Conservation (phyloP, 768 basidiomycete genomes). For the Boletellus sp. region DNA sequence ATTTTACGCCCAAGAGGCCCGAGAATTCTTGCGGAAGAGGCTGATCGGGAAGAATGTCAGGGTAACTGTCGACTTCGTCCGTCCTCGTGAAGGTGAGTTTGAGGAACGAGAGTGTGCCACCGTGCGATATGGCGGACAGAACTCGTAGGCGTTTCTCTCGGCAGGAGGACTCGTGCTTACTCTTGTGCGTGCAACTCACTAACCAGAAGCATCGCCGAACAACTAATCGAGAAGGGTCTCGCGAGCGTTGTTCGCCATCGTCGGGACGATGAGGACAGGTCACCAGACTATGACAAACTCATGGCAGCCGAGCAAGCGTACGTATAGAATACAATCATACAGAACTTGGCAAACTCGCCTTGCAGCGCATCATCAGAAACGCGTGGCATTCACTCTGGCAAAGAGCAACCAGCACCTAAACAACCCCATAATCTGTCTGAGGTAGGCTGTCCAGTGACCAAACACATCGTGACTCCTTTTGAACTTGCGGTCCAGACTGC, state of each 20-base stretch:
- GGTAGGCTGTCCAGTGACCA: constrained; percentile 37
- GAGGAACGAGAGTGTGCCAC: constrained; percentile 93
- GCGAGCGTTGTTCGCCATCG: constrained; percentile 89
- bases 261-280: constrained; percentile 92
- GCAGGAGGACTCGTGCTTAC: neutral
- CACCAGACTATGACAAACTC: constrained; percentile 93
- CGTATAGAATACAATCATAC: constrained; percentile 29
- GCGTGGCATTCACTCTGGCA: constrained; percentile 88
- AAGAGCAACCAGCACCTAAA: constrained; percentile 77
- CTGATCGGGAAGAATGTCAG: constrained; percentile 87
- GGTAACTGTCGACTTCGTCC: constrained; percentile 84
- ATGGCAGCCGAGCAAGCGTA: constrained; percentile 92
- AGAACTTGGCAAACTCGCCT: constrained; percentile 7
- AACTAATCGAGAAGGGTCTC: constrained; percentile 89
- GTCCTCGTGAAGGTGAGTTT: constrained; percentile 88
- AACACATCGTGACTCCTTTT: neutral
- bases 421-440: constrained; percentile 91
- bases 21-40: constrained; percentile 88
- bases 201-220: constrained; percentile 83
- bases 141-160: constrained; percentile 48
- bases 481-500: constrained; percentile 43
- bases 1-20: constrained; percentile 86
- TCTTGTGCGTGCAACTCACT: neutral
- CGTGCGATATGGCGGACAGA: constrained; percentile 77
- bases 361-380: constrained; percentile 70